Evolutionary conservation across 2,329 filamentous ascomycete species (phyloP).

Genomic region (Trichophyton verrucosum): DNA sequence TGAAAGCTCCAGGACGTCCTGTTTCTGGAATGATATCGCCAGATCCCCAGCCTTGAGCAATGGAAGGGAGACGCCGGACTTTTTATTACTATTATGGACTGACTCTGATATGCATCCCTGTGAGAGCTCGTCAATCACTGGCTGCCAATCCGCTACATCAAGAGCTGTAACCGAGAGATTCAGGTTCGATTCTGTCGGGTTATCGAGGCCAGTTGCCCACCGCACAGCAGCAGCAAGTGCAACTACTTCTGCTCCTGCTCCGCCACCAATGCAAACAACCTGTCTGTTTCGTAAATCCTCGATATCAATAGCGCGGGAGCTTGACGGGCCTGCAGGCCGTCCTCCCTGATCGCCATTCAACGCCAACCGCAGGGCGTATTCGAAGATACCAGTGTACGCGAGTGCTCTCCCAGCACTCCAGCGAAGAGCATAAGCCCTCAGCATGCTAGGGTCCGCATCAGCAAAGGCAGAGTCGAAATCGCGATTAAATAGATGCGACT

Average conservation of each 20-base stretch:
- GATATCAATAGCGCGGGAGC: neutral
- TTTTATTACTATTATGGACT: constrained; percentile 18
- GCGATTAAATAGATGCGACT: constrained; percentile 70
- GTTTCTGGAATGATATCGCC: constrained; percentile 34
- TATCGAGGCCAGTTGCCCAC: neutral
- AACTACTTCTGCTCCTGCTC: constrained; percentile 55
- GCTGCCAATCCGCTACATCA: constrained; percentile 69
- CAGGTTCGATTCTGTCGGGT: neutral
- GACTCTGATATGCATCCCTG: constrained; percentile 36
- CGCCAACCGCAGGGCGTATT: neutral
- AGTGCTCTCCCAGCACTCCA: constrained; percentile 84
- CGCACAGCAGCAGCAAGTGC: constrained; percentile 46
- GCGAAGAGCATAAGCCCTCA: constrained; percentile 73
- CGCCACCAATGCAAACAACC: constrained; percentile 50
- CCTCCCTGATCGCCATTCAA: constrained; percentile 6
- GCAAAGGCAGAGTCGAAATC: constrained; percentile 71
- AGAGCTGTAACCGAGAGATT: constrained; percentile 49
- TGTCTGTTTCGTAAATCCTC: constrained; percentile 13
- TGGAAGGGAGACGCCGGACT: constrained; percentile 22
- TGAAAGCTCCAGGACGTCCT: constrained; percentile 39
- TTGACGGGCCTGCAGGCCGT: neutral
- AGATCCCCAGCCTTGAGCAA: constrained; percentile 13
- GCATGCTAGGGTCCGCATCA: constrained; percentile 48
- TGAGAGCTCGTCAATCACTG: constrained; percentile 49
- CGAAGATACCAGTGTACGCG: constrained; percentile 58